Evolutionary conservation across 305 asterid genomes (phyloP).

Genomic region (Fraxinus dipetala): DNA sequence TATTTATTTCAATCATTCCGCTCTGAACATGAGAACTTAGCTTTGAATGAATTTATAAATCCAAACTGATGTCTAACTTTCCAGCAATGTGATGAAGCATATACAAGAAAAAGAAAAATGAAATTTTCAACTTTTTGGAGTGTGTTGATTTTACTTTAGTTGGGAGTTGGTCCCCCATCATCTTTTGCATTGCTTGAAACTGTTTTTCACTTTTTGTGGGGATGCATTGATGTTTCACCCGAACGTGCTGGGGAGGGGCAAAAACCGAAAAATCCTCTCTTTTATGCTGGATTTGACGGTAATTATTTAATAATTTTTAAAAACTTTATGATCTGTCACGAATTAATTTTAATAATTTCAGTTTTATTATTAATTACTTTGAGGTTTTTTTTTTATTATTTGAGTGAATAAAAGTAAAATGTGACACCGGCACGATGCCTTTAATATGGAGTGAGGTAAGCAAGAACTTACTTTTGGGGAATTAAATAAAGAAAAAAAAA

Average conservation of each 20-base stretch:
- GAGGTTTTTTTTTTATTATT: neutral
- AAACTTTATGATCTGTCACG: neutral
- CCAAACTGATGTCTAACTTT: neutral
- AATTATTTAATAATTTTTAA: neutral
- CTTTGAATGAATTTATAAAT: neutral
- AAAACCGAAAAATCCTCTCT: neutral
- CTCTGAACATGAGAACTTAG: neutral
- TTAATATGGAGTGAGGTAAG: neutral
- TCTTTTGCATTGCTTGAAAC: neutral
- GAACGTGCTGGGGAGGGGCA: neutral
- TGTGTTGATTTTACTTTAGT: neutral
- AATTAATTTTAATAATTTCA: neutral
- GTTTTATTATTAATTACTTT: neutral
- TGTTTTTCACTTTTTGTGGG: neutral
- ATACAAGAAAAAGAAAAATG: neutral
- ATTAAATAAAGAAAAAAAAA: too few species aligned
- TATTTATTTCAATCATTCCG: neutral
- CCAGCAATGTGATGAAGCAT: neutral
- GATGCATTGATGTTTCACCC: neutral
- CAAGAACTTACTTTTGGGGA: neutral
- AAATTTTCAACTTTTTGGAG: neutral
- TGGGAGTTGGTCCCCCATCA: conserved; percentile 1
- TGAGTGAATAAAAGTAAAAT: neutral
- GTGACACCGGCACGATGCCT: neutral
- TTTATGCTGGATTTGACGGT: neutral